Conservation (phyloP, 192 early-diverging fungal species). For the Dissophora ornata region DNA sequence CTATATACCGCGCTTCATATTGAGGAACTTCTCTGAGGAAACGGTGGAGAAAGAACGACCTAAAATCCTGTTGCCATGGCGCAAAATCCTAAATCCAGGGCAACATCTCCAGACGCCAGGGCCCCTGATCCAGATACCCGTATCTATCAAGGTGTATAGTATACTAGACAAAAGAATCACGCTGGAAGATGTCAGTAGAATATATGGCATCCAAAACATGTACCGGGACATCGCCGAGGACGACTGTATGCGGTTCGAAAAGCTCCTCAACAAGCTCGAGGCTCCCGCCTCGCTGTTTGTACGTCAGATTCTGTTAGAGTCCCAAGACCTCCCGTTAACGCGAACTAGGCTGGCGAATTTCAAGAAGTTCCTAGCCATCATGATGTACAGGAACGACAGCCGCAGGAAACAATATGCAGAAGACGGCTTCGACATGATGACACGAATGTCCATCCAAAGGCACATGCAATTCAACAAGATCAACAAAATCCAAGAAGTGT, state of each 20-base stretch:
- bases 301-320: conserved; percentile 9
- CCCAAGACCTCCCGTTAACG: conserved; percentile 9
- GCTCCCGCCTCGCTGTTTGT: conserved; percentile 19
- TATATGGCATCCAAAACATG: conserved; percentile 15
- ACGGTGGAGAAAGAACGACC: conserved; percentile 20
- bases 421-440: conserved; percentile 8
- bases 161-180: background rate
- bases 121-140: no score
- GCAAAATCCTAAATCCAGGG: no score
- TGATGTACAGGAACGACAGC: conserved; percentile 35
- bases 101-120: no score
- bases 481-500: conserved; percentile 28
- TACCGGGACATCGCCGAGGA: conserved; percentile 12
- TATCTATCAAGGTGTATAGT: conserved; percentile 7
- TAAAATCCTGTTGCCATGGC: no score
- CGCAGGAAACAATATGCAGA: conserved; percentile 35
- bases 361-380: conserved; percentile 43
- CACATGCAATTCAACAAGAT: conserved; percentile 42
- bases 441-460: background rate
- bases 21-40: conserved; percentile 31
- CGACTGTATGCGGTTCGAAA: conserved; percentile 45
- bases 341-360: conserved; percentile 24
- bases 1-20: conserved; percentile 50
- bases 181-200: background rate
- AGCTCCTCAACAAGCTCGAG: conserved; percentile 34